A percentile compares a stretch with the other conserved stretches of the same genome.
These are phyloP conservation scores for Tylopilus balloui DNA, from an alignment of 768 basidiomycete genomes.

Conservation along the genomic window DNA sequence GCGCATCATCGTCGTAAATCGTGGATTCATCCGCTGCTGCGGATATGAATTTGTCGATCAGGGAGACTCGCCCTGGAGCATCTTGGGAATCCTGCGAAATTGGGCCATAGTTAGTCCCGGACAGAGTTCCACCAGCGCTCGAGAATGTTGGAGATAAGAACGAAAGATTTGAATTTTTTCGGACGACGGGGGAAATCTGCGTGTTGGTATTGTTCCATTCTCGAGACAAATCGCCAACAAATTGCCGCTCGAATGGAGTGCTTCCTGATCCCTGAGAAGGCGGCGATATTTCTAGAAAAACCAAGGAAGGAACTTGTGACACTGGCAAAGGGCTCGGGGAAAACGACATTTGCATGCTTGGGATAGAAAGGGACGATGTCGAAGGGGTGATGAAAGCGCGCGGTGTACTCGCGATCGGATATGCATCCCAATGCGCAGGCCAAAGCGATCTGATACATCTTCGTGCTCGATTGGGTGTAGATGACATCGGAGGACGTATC, in stretches of 20 bases:
- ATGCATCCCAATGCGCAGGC: neutral
- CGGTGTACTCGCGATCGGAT: constrained; percentile 4
- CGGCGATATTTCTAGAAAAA: constrained; percentile 26
- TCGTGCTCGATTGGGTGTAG: constrained; percentile 14
- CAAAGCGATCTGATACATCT: neutral
- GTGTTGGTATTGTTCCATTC: constrained; percentile 15
- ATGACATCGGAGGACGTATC: constrained; percentile 3
- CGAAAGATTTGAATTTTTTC: constrained; percentile 3
- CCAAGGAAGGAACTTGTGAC: constrained; percentile 15
- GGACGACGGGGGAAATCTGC: constrained; percentile 23
- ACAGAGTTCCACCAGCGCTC: neutral
- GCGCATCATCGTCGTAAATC: neutral
- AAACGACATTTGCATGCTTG: constrained; percentile 15
- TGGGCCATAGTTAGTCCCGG: neutral
- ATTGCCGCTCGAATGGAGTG: constrained; percentile 30
- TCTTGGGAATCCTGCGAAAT: constrained; percentile 8
- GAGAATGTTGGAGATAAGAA: constrained; percentile 6
- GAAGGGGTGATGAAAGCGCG: constrained; percentile 9
- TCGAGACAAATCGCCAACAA: constrained; percentile 16
- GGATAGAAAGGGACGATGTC: constrained; percentile 8
- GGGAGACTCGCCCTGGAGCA: constrained; percentile 16
- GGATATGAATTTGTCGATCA: constrained; percentile 28
- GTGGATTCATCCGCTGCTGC: constrained; percentile 17
- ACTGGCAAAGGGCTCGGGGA: constrained; percentile 28
- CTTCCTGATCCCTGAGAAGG: constrained; percentile 24